Evolutionary conservation across 169 alveolate species (phyloP).

Genomic region (Plasmodium sp.): DNA sequence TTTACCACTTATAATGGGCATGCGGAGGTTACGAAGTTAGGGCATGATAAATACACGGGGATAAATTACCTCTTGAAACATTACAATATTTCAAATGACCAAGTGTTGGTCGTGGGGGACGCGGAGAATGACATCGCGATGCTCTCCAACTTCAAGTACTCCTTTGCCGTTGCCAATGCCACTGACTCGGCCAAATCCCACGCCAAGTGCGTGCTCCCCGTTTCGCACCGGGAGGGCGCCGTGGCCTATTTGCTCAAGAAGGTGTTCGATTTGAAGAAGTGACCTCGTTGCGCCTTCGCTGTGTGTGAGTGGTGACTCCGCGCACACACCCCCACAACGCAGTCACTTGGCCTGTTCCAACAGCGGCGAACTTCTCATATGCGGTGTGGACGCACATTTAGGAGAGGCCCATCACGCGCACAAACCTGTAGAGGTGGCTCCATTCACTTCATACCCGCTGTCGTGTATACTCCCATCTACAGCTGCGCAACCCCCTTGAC

Average conservation of each 20-base stretch:
- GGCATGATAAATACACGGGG: constrained; percentile 71
- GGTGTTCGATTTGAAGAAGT: constrained; percentile 39
- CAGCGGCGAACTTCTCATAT: too few relatives aligned
- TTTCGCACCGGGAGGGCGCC: constrained; percentile 55
- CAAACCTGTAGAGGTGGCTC: background rate
- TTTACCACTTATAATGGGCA: constrained; percentile 73
- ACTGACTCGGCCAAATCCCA: constrained; percentile 51
- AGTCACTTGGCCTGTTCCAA: too few relatives aligned
- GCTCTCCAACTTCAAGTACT: constrained; percentile 62
- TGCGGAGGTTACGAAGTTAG: constrained; percentile 60
- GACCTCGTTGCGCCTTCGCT: background rate
- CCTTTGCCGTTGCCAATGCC: constrained; percentile 70
- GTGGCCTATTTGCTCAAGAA: constrained; percentile 69
- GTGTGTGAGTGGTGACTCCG: background rate
- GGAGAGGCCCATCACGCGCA: background rate
- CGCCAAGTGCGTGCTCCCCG: constrained; percentile 62
- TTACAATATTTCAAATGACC: constrained; percentile 51
- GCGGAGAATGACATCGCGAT: constrained; percentile 73
- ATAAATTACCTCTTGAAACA: constrained; percentile 50
- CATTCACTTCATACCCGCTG: background rate
- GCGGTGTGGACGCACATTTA: too few relatives aligned
- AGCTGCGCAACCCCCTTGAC: background rate
- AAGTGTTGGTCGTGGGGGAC: constrained; percentile 70
- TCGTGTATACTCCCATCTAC: background rate
- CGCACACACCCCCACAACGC: background rate